Evolutionary conservation across 2,329 filamentous ascomycete species (phyloP), one percentile per base, ranked within the genome.

Genomic region (Blastomyces parvus): DNA sequence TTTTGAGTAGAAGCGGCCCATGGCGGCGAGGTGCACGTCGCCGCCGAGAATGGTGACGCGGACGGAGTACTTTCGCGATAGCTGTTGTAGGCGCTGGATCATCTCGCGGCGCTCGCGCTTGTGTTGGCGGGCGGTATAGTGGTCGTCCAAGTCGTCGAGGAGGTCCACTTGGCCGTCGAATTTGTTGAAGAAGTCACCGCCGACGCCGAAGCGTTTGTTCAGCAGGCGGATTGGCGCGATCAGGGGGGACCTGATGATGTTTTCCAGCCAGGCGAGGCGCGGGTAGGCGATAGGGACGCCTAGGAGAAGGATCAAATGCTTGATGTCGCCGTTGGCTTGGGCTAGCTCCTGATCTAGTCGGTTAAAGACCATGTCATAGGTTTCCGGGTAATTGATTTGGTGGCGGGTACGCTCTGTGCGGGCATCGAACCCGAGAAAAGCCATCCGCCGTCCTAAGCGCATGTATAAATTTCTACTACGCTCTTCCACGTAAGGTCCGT

Each of bases 221-320:
- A 97, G 74, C 66, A 97, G 87, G 71, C 91, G 92, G 72, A 97
- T 86, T 0, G 92, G 91, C 0, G 88, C 91, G 71, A 97, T 92
- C 30, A 97, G 69, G 0, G 93, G 92, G 65, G 90, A 95, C 19
- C 84, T 84, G 69, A 97, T 84, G 64, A 97, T 89, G 71, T 96
- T 97, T 74, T 97, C 93, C 4, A 97, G 82, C 93, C 93, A 97
- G n/a, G 92, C 94, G 62, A 97, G 82, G 69, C 93, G 90, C 1
- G 81, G 82, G 67, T 84, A 81, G 0, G 80, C 79, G 69, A 95
- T 93, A 0, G 91, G 90, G 27, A 89, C 86, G 63, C 88, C 88
- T 1, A 88, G 78, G 13, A 88, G 76, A 27, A 88, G 74, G 48
- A 88, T 78, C 27, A 88, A 71, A 70, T 88, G 85, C 74, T 85